A percentile compares a stretch with the other conserved stretches of the same genome.
Evolutionary conservation across 208 protist genomes (phyloP).

Genomic region (Vickermania spadyakhi): DNA sequence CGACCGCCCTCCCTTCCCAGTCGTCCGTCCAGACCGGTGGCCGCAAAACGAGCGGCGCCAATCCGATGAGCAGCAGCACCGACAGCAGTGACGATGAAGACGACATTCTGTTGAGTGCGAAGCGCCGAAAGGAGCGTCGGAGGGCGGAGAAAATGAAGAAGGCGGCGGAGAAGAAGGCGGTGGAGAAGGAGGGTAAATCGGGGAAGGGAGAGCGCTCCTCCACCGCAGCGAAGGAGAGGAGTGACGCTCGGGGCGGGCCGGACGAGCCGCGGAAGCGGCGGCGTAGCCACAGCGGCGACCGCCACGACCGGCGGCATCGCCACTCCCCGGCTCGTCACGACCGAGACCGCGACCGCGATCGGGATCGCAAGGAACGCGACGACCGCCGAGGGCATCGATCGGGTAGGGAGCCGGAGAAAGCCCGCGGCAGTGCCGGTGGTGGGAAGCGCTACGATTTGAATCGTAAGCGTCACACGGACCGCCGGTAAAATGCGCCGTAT

Average conservation of each 20-base stretch:
- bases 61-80: neutral
- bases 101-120: neutral
- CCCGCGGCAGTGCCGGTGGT: neutral
- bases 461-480: constrained; percentile 1
- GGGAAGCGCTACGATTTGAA: constrained; percentile 3
- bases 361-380: neutral
- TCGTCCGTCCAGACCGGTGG: neutral
- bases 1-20: neutral
- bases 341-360: neutral
- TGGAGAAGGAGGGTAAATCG: neutral
- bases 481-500: neutral
- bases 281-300: neutral
- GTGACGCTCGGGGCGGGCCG: neutral
- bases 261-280: neutral
- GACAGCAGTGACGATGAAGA: neutral
- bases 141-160: neutral
- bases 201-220: neutral
- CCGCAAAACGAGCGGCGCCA: neutral
- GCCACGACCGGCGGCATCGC: neutral
- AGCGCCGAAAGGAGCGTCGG: neutral
- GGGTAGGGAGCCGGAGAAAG: no score
- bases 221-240: neutral
- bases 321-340: neutral
- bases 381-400: neutral
- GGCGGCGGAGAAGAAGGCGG: neutral